Evolutionary conservation across 2,329 filamentous ascomycete genomes (phyloP).

Genomic region (Exophiala alcalophila): DNA sequence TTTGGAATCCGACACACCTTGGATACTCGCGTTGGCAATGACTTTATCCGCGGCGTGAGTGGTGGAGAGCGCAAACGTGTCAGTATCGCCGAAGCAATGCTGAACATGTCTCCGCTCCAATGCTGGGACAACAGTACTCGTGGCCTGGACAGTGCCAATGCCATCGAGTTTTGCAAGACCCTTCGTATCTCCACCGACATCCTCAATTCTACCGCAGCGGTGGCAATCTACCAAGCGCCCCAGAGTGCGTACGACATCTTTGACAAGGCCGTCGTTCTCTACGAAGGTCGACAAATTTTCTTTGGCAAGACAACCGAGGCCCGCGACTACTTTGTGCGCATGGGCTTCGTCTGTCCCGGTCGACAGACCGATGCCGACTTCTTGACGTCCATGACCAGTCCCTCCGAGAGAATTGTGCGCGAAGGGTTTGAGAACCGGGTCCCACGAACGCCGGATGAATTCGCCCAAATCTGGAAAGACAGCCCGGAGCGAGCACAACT

Average conservation of each 20-base stretch:
- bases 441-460: constrained; percentile 68
- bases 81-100: constrained; percentile 53
- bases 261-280: constrained; percentile 71
- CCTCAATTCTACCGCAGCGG: constrained; percentile 49
- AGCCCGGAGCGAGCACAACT: constrained; percentile 48
- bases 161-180: constrained; percentile 57
- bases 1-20: constrained; percentile 48
- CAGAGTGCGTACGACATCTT: constrained; percentile 60
- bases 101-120: constrained; percentile 46
- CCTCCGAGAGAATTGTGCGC: constrained; percentile 56
- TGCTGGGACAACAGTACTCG: constrained; percentile 51
- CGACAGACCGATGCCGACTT: constrained; percentile 71
- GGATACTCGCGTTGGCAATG: constrained; percentile 52
- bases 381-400: constrained; percentile 67
- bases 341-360: constrained; percentile 67
- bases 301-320: constrained; percentile 64
- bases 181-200: constrained; percentile 52
- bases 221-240: constrained; percentile 58
- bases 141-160: constrained; percentile 56
- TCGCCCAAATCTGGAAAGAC: constrained; percentile 57
- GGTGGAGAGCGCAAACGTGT: constrained; percentile 63
- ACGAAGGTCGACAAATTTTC: constrained; percentile 75
- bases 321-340: constrained; percentile 63
- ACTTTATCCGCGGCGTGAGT: constrained; percentile 61
- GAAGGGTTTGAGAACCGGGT: constrained; percentile 61